Percentiles rank a stretch among this genome's conserved stretches.
Evolutionary conservation across 129 eudicot genomes (phyloP).

Genomic region (Daucus carota): DNA sequence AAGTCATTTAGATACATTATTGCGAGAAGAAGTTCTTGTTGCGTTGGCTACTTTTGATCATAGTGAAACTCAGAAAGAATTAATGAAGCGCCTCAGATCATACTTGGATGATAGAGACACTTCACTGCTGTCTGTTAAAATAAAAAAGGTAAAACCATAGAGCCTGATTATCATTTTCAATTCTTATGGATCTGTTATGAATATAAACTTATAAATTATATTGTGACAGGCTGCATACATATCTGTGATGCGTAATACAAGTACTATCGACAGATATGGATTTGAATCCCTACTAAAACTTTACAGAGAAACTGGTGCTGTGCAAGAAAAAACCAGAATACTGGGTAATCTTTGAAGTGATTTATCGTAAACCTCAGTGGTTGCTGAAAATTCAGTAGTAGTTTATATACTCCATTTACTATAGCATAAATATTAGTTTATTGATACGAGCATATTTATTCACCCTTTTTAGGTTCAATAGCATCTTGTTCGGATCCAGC

Average conservation of each 20-base stretch:
- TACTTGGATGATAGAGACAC: constrained; percentile 23
- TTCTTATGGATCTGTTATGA: too few relatives aligned
- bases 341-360: constrained; percentile 25
- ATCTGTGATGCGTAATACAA: constrained; percentile 36
- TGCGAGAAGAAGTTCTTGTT: constrained; percentile 36
- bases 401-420: background rate
- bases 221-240: constrained; percentile 32
- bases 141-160: constrained; percentile 30
- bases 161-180: background rate
- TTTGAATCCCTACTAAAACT: constrained; percentile 31
- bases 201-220: background rate
- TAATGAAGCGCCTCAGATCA: constrained; percentile 34
- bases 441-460: background rate
- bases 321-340: constrained; percentile 40
- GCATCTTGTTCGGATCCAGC: constrained; percentile 39
- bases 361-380: background rate
- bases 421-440: background rate
- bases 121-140: constrained; percentile 33
- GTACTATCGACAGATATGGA: constrained; percentile 25
- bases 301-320: constrained; percentile 36
- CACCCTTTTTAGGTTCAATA: constrained; percentile 24
- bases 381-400: background rate
- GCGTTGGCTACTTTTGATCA: constrained; percentile 45
- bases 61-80: constrained; percentile 34
- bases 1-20: constrained; percentile 34